Conservation (phyloP, 1,284 basidiomycete species). For the Pseudomicrostroma phylloplanum region DNA sequence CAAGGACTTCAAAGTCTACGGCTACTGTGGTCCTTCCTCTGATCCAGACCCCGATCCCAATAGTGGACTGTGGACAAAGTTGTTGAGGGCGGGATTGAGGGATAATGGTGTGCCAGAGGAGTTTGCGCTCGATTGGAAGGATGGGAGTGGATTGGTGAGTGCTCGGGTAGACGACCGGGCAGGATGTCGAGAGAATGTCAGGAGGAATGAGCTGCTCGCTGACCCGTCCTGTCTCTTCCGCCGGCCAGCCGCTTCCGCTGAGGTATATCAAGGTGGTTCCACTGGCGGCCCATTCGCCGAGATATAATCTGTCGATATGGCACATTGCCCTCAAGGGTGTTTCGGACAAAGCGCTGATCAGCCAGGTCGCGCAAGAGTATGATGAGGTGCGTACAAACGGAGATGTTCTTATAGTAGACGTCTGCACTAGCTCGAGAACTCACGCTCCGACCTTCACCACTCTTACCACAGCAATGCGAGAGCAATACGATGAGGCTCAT, state of each 20-base stretch:
- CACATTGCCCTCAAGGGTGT: slow-evolving; percentile 48
- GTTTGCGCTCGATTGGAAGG: slow-evolving; percentile 30
- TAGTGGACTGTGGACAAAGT: slow-evolving; percentile 28
- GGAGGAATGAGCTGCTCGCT: background rate
- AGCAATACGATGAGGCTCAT: slow-evolving; percentile 39
- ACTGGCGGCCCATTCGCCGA: slow-evolving; percentile 43
- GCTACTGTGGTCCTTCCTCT: slow-evolving; percentile 21
- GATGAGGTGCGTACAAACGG: slow-evolving; percentile 8
- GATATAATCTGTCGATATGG: slow-evolving; percentile 51
- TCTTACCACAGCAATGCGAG: slow-evolving; percentile 29
- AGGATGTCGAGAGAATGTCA: too few relatives aligned
- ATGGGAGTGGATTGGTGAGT: slow-evolving; percentile 21
- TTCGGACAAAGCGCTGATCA: slow-evolving; percentile 26
- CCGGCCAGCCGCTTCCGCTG: slow-evolving; percentile 22
- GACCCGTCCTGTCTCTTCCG: slow-evolving; percentile 12
- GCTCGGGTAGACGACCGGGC: background rate
- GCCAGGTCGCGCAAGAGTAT: slow-evolving; percentile 25
- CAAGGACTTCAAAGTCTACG: slow-evolving; percentile 48
- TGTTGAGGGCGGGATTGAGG: slow-evolving; percentile 42
- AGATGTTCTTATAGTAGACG: background rate
- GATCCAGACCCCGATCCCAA: slow-evolving; percentile 12
- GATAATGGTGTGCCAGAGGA: slow-evolving; percentile 45
- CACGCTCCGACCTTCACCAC: background rate
- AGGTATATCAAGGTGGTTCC: slow-evolving; percentile 49
- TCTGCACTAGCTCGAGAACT: background rate